phyloP scores from a whole-genome alignment of 1,139 yeast genomes.

The Insectozyma bohioensis region DNA sequence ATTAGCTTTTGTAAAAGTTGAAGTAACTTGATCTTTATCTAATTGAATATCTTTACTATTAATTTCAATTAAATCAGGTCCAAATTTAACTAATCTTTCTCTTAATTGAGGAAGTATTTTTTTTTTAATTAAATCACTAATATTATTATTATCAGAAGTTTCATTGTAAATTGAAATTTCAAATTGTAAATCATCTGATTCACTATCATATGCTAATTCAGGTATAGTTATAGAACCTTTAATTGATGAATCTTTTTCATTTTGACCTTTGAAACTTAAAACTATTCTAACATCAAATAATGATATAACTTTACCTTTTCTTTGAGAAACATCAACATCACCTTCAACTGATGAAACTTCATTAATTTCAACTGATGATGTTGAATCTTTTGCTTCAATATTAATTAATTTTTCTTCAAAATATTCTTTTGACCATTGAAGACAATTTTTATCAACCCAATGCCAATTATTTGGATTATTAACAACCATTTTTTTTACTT shows the following conservation, averaged over 20 bases:
- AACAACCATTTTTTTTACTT: constrained; percentile 49
- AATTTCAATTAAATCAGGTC: constrained; percentile 67
- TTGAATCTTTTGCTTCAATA: constrained; percentile 34
- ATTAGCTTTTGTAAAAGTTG: constrained; percentile 65
- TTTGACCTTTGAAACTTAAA: constrained; percentile 56
- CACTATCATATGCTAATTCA: constrained; percentile 94
- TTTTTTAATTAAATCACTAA: constrained; percentile 55
- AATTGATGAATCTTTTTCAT: constrained; percentile 32
- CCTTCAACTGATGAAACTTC: constrained; percentile 78
- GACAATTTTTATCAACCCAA: constrained; percentile 98
- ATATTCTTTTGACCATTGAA: constrained; percentile 83
- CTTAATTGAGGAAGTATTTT: constrained; percentile 71
- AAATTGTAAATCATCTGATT: constrained; percentile 80
- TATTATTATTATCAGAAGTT: constrained; percentile 50
- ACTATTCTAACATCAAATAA: constrained; percentile 77
- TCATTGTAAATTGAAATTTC: constrained; percentile 68
- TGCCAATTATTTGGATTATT: constrained; percentile 68
- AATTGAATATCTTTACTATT: constrained; percentile 90
- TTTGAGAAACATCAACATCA: constrained; percentile 93
- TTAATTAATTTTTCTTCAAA: constrained; percentile 62
- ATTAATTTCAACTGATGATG: constrained; percentile 43
- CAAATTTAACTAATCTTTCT: constrained; percentile 59
- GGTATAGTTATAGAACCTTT: constrained; percentile 81
- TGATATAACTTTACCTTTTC: constrained; percentile 95
- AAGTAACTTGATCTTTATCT: constrained; percentile 59